A percentile compares a stretch with the other conserved stretches of the same genome.
phyloP scores from a whole-genome alignment of 257 asterid species.

The Fraxinus anomala region DNA sequence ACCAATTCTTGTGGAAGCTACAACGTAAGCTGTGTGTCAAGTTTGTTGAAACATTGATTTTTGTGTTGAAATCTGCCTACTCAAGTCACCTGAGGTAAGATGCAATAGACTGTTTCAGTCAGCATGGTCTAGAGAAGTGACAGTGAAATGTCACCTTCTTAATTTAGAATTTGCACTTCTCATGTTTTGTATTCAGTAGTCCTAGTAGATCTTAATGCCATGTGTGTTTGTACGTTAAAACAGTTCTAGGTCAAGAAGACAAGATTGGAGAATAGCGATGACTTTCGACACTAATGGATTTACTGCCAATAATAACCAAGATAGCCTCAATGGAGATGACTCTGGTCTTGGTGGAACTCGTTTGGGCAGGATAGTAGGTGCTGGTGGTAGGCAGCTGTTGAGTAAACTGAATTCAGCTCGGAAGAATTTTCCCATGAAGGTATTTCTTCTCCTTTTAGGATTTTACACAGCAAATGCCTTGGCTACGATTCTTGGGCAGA shows the following conservation, averaged over 20 bases:
- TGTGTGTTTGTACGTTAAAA: constrained; percentile 24
- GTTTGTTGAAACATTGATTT: background rate
- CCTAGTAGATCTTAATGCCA: constrained; percentile 8
- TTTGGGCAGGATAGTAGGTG: constrained; percentile 81
- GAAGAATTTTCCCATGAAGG: constrained; percentile 80
- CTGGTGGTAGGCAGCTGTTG: constrained; percentile 74
- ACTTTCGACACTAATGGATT: constrained; percentile 76
- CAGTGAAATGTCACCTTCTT: background rate
- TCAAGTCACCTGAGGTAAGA: background rate
- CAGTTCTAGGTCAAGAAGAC: constrained; percentile 41
- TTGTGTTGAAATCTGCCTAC: background rate
- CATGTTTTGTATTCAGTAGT: background rate
- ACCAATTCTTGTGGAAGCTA: background rate
- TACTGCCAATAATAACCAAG: constrained; percentile 54
- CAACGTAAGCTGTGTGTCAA: background rate
- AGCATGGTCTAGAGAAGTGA: background rate
- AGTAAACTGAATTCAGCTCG: constrained; percentile 79
- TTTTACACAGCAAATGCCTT: constrained; percentile 95
- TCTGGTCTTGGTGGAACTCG: constrained; percentile 75
- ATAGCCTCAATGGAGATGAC: constrained; percentile 42
- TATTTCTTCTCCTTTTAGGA: constrained; percentile 87
- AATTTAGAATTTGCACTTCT: background rate
- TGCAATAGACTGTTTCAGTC: background rate
- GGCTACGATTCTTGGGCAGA: constrained; percentile 93
- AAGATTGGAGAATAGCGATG: constrained; percentile 46